A percentile compares a stretch with the other conserved stretches of the same genome.
Conservation (phyloP, 2,329 filamentous ascomycete genomes). For the Chaetomium sp. region DNA sequence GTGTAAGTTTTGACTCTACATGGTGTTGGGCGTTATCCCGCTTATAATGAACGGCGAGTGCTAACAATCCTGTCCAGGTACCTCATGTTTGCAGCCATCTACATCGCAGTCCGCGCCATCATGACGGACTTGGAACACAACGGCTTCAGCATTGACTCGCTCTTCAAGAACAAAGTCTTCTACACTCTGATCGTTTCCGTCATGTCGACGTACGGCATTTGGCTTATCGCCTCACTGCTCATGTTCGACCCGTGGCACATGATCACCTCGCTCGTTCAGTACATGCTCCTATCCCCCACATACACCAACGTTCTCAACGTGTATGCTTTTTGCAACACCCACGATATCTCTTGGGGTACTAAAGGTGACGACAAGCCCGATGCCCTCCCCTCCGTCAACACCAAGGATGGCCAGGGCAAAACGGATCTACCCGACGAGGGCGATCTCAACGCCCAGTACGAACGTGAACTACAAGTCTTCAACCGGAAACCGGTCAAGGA, state of each 20-base stretch:
- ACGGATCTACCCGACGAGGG: constrained; percentile 93
- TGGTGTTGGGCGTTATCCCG: not conserved
- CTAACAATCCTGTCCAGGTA: constrained; percentile 47
- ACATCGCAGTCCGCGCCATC: constrained; percentile 85
- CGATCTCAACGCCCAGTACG: constrained; percentile 92
- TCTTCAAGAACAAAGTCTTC: constrained; percentile 86
- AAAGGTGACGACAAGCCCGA: constrained; percentile 97
- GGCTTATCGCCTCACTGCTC: constrained; percentile 81
- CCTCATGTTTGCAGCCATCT: constrained; percentile 89
- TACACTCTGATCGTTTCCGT: constrained; percentile 91
- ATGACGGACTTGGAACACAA: constrained; percentile 57
- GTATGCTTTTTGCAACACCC: constrained; percentile 97
- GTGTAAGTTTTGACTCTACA: constrained; percentile 46
- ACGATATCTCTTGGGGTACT: constrained; percentile 96
- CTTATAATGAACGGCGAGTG: not conserved
- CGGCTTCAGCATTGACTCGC: constrained; percentile 61
- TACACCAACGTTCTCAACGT: constrained; percentile 99
- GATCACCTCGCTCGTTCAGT: constrained; percentile 92
- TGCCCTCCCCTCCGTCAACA: constrained; percentile 78
- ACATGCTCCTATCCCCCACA: constrained; percentile 87
- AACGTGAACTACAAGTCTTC: constrained; percentile 73
- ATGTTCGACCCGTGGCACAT: constrained; percentile 99
- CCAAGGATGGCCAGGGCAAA: constrained; percentile 84
- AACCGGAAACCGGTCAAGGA: constrained; percentile 66
- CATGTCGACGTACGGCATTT: constrained; percentile 86